Percentiles rank a stretch among this genome's conserved stretches.
phyloP scores from a whole-genome alignment of 2,329 filamentous ascomycete genomes.

The Colletotrichum sp. region DNA sequence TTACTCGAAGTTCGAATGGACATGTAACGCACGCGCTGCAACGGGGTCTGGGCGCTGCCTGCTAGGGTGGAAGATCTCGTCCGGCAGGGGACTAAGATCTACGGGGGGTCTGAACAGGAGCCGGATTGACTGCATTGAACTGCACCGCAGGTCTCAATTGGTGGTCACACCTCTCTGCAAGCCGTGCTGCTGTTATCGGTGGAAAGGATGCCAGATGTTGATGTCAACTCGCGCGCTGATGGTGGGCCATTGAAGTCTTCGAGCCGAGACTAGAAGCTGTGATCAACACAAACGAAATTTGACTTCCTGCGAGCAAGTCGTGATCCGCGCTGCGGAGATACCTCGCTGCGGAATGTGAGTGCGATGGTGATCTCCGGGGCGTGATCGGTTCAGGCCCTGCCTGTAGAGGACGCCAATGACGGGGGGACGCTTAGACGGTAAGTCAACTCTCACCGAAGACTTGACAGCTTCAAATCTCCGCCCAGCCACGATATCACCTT shows the following conservation, averaged over 20 bases:
- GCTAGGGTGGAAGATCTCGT: conserved; percentile 6
- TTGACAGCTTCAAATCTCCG: background rate
- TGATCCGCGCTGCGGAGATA: background rate
- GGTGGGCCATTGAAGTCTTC: background rate
- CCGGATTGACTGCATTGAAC: background rate
- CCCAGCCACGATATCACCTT: background rate
- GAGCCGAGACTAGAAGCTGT: background rate
- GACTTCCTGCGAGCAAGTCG: background rate
- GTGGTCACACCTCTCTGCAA: background rate
- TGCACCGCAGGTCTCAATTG: background rate
- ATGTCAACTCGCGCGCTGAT: background rate
- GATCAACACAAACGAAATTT: background rate
- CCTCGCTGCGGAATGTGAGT: background rate
- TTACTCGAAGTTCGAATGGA: background rate
- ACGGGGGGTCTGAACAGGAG: background rate
- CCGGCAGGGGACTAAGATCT: background rate
- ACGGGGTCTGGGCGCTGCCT: background rate
- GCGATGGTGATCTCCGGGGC: background rate
- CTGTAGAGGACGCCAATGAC: background rate
- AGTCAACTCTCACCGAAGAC: background rate
- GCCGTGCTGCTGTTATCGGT: background rate
- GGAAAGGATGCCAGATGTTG: background rate
- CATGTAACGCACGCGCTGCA: background rate
- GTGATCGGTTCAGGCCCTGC: background rate
- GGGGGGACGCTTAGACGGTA: background rate